Evolutionary conservation across 768 basidiomycete genomes (phyloP), one percentile per base, ranked within the genome.

Genomic region (Boletales sp.): DNA sequence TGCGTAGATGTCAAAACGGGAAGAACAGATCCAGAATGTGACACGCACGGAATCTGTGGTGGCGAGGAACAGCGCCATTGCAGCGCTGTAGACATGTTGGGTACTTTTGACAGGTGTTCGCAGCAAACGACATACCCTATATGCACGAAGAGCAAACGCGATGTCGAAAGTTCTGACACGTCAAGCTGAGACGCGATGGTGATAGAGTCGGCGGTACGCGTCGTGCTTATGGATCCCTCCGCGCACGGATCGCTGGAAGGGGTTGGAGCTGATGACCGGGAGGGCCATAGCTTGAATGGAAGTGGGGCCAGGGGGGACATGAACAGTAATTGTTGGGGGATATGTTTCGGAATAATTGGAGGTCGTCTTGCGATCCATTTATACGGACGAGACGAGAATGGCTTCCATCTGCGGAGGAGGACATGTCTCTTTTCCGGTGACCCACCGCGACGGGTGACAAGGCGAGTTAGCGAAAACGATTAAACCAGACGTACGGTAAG

Each of bases 21-120:
- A 35, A 40, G 13, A 34, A 21, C 15, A 37, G 28, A 32, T 12
- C 38, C 38, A 33, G 35, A 45, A 18, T 40, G 41, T 36, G 51
- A 33, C 51, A 67, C 84, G 54, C 62, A 91, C 90, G 44, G 87
- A 81, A 66, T 92, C 90, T 6, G 90, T 92, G 11, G 90, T 93
- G 3, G 90, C 90, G 11, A 93, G 81, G 66, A 93, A 93, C 48
- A 92, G 65, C 10, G 89, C 76, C 68, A 92, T 66, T 5, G 87
- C 89, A 34, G 87, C 86, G 41, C 90, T 91, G 61, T 28, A 50
- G 35, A 32, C 35, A 32, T 19, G 41, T 47, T 58, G 42, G 61
- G 59, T 46, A 55, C 21, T 53, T 50, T 38, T 41, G 44, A 42
- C 30, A 34, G 19, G 33, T 41, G 49, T 8, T 13, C 38, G 33